Conservation (phyloP, 345 rosid genomes). For the Citropsis articulata region DNA sequence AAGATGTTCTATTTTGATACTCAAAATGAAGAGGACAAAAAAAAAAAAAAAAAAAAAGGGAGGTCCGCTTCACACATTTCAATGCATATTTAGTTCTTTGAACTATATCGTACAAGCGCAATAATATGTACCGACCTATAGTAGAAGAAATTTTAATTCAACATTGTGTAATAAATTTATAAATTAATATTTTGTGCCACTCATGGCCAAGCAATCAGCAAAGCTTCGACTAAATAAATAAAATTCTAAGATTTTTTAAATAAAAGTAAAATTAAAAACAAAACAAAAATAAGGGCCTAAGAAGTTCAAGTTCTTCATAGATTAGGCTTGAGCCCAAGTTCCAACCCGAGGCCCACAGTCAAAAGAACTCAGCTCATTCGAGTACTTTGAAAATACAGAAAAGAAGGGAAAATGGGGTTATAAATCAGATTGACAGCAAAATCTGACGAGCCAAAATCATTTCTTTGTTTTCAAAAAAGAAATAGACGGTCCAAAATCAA, state of each 20-base stretch:
- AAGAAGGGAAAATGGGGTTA: too few relatives aligned
- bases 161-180: too few relatives aligned
- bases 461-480: neutral
- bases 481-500: neutral
- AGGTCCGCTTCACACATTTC: neutral
- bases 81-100: neutral
- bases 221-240: neutral
- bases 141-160: neutral
- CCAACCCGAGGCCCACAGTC: neutral
- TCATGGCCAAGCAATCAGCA: too few relatives aligned
- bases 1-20: neutral
- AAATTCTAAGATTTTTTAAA: too few relatives aligned
- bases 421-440: neutral
- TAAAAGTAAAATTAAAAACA: too few relatives aligned
- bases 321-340: neutral
- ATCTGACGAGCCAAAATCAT: neutral
- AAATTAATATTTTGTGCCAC: too few relatives aligned
- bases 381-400: too few relatives aligned
- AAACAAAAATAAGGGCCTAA: too few relatives aligned
- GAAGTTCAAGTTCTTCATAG: too few relatives aligned
- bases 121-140: neutral
- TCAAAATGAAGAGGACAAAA: neutral
- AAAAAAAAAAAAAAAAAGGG: neutral
- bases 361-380: neutral
- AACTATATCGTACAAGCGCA: neutral